A percentile compares a stretch with the other conserved stretches of the same genome.
Evolutionary conservation across 345 rosid genomes (phyloP).

Genomic region (Arabidopsis arenosa): DNA sequence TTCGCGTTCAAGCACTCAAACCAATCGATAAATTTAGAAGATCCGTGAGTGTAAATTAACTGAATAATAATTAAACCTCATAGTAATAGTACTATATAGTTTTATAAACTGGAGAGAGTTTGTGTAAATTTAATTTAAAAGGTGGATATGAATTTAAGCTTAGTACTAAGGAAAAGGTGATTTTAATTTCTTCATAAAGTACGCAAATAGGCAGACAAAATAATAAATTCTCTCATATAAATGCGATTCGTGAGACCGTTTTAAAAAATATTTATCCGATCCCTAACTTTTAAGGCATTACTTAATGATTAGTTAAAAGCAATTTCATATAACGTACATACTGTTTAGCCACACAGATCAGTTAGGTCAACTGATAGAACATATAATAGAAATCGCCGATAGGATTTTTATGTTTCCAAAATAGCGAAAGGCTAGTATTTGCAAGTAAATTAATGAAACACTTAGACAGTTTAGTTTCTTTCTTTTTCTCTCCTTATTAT

Average conservation of each 20-base stretch:
- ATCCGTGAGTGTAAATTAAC: not conserved
- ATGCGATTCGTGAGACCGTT: constrained; percentile 35
- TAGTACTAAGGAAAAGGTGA: not conserved
- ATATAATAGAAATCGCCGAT: not conserved
- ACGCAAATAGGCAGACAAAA: constrained; percentile 37
- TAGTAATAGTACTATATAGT: not conserved
- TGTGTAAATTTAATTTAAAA: not conserved
- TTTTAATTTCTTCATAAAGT: constrained; percentile 17
- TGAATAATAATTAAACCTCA: not conserved
- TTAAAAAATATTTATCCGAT: not conserved
- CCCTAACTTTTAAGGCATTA: constrained; percentile 25
- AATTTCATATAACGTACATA: constrained; percentile 21
- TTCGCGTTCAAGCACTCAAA: not conserved
- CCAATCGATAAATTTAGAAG: not conserved
- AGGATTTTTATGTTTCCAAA: not conserved
- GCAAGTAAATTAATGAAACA: not conserved
- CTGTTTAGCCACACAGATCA: constrained; percentile 19
- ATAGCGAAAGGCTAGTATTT: not conserved
- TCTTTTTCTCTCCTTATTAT: not conserved
- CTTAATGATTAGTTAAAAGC: constrained; percentile 26
- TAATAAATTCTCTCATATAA: constrained; percentile 31
- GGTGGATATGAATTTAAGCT: not conserved
- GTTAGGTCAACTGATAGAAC: constrained; percentile 16
- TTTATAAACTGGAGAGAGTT: not conserved
- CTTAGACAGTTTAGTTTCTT: not conserved